Evolutionary conservation across 2,329 filamentous ascomycete species (phyloP).

Genomic region (Diaporthe ilicicola): DNA sequence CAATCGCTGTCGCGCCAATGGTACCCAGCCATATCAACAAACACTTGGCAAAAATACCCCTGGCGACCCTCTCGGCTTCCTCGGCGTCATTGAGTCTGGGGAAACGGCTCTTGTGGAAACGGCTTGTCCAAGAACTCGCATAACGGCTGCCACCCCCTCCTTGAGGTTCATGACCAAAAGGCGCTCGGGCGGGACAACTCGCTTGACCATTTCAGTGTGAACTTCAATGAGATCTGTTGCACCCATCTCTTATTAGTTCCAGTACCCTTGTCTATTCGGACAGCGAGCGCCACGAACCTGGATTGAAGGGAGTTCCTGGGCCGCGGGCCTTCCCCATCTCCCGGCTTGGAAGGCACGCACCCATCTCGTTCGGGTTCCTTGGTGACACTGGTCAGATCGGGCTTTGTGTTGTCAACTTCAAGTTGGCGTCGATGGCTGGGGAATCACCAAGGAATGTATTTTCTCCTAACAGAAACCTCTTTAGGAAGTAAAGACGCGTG

Average conservation of each 20-base stretch:
- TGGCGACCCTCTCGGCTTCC: slow-evolving; percentile 5
- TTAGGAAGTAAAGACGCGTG: neutral
- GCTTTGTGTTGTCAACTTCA: too few relatives aligned
- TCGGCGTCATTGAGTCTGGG: slow-evolving; percentile 17
- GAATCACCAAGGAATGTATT: neutral
- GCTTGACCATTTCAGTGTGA: slow-evolving; percentile 20
- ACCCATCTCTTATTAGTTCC: neutral
- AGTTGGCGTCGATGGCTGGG: too few relatives aligned
- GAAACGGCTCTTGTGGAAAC: slow-evolving; percentile 14
- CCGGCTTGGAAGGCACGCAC: slow-evolving; percentile 12
- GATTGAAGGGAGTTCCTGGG: neutral
- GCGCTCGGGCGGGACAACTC: slow-evolving; percentile 14
- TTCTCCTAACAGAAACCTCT: neutral
- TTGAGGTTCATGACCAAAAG: slow-evolving; percentile 19
- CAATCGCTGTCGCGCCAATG: neutral
- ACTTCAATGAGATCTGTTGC: slow-evolving; percentile 15
- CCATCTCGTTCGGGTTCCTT: neutral
- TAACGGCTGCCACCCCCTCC: slow-evolving; percentile 29
- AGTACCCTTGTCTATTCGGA: neutral
- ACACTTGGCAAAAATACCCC: neutral
- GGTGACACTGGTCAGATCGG: neutral
- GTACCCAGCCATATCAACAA: neutral
- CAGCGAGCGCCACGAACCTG: neutral
- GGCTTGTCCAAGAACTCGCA: slow-evolving; percentile 21
- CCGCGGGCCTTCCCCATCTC: slow-evolving; percentile 9